These are phyloP conservation scores for Cryptomeria japonica DNA, from an alignment of 75 land plant genomes.

Conservation along the genomic window DNA sequence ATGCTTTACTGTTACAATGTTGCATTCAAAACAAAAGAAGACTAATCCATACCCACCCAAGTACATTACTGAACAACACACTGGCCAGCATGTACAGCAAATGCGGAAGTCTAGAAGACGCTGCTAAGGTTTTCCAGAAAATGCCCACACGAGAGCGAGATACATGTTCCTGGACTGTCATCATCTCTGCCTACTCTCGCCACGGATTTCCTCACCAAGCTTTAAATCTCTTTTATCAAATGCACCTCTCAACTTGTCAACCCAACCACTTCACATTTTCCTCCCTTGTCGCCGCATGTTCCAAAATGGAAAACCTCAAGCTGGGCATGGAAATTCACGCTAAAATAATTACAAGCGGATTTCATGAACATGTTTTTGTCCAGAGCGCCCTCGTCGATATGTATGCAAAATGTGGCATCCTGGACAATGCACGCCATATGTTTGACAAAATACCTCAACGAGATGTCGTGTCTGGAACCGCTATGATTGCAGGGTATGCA, in stretches of 20 bases:
- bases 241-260: conserved; percentile 20
- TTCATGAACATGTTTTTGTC: conserved; percentile 18
- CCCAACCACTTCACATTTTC: conserved; percentile 50
- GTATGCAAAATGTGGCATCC: conserved; percentile 25
- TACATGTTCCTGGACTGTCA: conserved; percentile 21
- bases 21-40: too few relatives aligned
- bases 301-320: conserved; percentile 12
- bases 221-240: conserved; percentile 19
- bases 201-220: conserved; percentile 23
- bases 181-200: conserved; percentile 43
- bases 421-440: conserved; percentile 44
- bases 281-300: conserved; percentile 40
- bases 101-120: conserved; percentile 15
- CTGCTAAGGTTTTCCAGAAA: conserved; percentile 9
- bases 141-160: conserved; percentile 9
- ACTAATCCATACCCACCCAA: not conserved
- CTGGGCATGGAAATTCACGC: conserved; percentile 25
- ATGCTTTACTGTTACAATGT: too few relatives aligned
- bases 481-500: conserved; percentile 57
- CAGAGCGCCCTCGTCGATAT: conserved; percentile 42
- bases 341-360: conserved; percentile 24
- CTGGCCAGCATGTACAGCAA: conserved; percentile 7
- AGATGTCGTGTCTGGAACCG: conserved; percentile 50
- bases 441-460: conserved; percentile 49
- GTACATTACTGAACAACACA: not conserved